Conservation (phyloP, 129 eudicot genomes). For the Flaveria sonorensis region DNA sequence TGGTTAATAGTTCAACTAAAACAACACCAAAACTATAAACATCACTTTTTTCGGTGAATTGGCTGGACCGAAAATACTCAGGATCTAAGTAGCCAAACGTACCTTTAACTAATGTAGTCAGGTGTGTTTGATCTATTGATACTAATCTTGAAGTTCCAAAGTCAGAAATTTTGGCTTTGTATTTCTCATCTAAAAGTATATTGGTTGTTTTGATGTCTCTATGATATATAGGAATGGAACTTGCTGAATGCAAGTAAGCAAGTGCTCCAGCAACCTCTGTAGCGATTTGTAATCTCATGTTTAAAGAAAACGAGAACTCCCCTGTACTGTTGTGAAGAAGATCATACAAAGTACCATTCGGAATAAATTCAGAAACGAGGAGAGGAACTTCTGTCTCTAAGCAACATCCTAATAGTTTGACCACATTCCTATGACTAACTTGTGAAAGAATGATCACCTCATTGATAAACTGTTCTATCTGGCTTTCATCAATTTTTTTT, state of each 20-base stretch:
- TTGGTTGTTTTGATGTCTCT: not conserved
- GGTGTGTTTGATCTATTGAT: not conserved
- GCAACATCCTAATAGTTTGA: no score
- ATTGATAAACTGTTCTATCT: no score
- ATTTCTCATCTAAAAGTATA: not conserved
- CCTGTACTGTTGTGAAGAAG: not conserved
- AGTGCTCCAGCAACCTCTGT: not conserved
- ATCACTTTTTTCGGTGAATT: not conserved
- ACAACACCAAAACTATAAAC: constrained; percentile 1
- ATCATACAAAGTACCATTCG: constrained; percentile 29
- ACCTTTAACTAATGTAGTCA: not conserved
- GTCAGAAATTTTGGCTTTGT: not conserved
- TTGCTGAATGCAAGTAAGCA: not conserved
- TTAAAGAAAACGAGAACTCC: not conserved
- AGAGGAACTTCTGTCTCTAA: not conserved
- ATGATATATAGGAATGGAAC: not conserved
- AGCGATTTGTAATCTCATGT: not conserved
- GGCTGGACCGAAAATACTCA: not conserved
- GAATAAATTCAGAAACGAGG: constrained; percentile 33
- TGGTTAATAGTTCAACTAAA: not conserved
- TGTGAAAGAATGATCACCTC: no score
- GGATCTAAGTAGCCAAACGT: not conserved
- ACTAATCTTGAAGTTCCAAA: not conserved
- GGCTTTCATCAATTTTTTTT: no score
- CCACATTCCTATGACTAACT: no score